These are phyloP conservation scores for Pichia insulana DNA, from an alignment of 805 yeast genomes.

Conservation along the genomic window DNA sequence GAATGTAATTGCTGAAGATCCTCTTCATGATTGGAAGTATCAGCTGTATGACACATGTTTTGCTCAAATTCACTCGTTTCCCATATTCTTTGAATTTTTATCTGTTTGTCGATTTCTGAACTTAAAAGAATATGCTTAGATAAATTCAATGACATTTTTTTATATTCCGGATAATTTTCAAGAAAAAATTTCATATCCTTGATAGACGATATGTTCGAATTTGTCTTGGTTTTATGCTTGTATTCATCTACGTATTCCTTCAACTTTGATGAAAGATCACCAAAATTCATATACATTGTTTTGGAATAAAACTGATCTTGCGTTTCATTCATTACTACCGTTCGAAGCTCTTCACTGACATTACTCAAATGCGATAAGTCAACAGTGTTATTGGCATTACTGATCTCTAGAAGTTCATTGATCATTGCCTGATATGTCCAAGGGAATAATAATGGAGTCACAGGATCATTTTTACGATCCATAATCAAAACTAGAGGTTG, in stretches of 20 bases:
- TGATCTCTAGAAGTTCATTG: slow-evolving; percentile 80
- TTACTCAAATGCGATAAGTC: slow-evolving; percentile 50
- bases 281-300: slow-evolving; percentile 84
- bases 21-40: slow-evolving; percentile 31
- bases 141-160: slow-evolving; percentile 78
- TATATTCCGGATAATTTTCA: slow-evolving; percentile 90
- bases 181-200: slow-evolving; percentile 86
- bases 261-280: slow-evolving; percentile 84
- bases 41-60: slow-evolving; percentile 58
- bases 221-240: slow-evolving; percentile 69
- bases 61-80: slow-evolving; percentile 88
- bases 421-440: slow-evolving; percentile 99
- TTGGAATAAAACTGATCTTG: slow-evolving; percentile 73
- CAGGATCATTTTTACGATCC: slow-evolving; percentile 84
- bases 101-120: slow-evolving; percentile 72
- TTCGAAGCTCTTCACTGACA: slow-evolving; percentile 47
- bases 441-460: slow-evolving; percentile 85
- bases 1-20: slow-evolving; percentile 52
- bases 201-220: slow-evolving; percentile 63
- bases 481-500: slow-evolving; percentile 68
- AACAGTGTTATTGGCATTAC: slow-evolving; percentile 57
- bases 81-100: slow-evolving; percentile 61
- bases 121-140: slow-evolving; percentile 88
- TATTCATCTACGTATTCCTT: slow-evolving; percentile 78
- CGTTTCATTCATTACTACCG: slow-evolving; percentile 56